Conservation (phyloP, 2,329 filamentous ascomycete species). For the Botryotinia narcissicola region DNA sequence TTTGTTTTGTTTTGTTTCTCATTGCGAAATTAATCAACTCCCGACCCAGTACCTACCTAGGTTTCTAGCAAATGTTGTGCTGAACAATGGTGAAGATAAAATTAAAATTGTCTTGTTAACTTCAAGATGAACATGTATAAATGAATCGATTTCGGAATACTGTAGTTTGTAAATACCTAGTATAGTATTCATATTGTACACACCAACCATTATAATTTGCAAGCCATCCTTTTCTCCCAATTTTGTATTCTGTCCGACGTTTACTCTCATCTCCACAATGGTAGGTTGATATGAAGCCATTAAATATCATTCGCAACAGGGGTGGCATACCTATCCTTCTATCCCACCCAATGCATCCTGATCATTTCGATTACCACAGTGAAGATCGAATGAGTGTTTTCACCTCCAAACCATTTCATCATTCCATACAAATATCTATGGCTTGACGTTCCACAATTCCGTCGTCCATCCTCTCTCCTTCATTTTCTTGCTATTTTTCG, state of each 20-base stretch:
- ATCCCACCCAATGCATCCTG: slow-evolving; percentile 10
- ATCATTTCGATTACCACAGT: background rate
- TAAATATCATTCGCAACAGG: slow-evolving; percentile 11
- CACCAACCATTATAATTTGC: slow-evolving; percentile 10
- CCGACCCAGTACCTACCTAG: background rate
- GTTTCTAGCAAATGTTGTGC: background rate
- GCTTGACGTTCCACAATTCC: slow-evolving; percentile 52
- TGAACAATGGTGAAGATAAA: too few relatives aligned
- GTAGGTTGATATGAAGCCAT: slow-evolving; percentile 9
- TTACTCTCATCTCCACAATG: slow-evolving; percentile 5
- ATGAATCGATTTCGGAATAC: background rate
- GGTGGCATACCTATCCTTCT: slow-evolving; percentile 4
- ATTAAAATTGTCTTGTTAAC: background rate
- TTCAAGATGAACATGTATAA: background rate
- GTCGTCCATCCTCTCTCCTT: slow-evolving; percentile 61
- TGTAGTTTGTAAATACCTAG: background rate
- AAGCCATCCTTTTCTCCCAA: background rate
- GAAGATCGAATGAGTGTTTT: background rate
- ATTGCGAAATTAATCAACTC: background rate
- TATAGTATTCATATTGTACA: background rate
- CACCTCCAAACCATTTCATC: background rate
- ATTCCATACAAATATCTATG: slow-evolving; percentile 19
- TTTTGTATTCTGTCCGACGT: too few relatives aligned
- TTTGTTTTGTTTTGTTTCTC: background rate
- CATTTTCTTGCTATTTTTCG: slow-evolving; percentile 55